phyloP scores from a whole-genome alignment of 345 rosid genomes.

The Rhodamnia rubescens region DNA sequence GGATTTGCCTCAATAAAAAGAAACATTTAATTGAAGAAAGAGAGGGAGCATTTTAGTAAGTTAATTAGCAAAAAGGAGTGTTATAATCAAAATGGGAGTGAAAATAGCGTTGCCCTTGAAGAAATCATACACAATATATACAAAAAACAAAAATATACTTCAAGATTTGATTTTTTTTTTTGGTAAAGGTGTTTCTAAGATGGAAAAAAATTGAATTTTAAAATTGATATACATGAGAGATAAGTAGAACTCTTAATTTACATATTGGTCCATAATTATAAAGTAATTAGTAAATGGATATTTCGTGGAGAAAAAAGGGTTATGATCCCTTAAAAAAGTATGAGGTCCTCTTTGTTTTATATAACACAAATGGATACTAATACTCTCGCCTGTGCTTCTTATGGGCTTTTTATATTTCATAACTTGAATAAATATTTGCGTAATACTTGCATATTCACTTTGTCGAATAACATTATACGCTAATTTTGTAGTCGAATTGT shows the following conservation, averaged over 20 bases:
- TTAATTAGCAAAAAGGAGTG: too few relatives aligned
- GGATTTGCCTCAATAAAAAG: too few relatives aligned
- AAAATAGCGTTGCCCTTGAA: too few relatives aligned
- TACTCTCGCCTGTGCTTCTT: not conserved
- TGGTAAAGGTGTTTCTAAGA: not conserved
- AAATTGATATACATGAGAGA: not conserved
- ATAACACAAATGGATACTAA: not conserved
- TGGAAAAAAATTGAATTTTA: not conserved
- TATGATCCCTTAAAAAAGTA: not conserved
- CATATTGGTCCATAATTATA: not conserved
- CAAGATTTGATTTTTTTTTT: too few relatives aligned
- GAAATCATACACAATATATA: too few relatives aligned
- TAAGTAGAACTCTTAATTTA: not conserved
- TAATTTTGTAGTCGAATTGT: not conserved
- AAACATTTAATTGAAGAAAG: too few relatives aligned
- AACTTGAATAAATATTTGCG: not conserved
- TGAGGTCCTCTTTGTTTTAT: not conserved
- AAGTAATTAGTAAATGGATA: not conserved
- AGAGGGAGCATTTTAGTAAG: too few relatives aligned
- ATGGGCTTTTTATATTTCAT: not conserved
- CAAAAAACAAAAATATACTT: too few relatives aligned
- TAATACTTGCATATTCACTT: not conserved
- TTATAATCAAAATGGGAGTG: too few relatives aligned
- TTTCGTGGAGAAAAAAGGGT: not conserved
- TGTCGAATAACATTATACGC: too few relatives aligned